Conservation (phyloP, 805 yeast species). For the Helenozyma rhizophorensis region DNA sequence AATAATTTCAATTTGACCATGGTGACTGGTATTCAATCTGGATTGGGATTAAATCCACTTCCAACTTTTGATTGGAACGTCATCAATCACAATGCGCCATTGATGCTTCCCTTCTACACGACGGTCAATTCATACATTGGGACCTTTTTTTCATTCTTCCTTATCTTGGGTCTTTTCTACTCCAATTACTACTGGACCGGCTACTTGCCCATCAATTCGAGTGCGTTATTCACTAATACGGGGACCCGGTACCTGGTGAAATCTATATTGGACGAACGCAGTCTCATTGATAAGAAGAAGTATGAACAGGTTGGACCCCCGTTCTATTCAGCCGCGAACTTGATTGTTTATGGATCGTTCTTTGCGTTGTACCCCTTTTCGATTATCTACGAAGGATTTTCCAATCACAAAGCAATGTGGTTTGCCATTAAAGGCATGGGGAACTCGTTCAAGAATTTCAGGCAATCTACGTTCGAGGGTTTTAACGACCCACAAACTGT, state of each 20-base stretch:
- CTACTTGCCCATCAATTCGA: constrained; percentile 17
- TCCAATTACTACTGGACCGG: constrained; percentile 22
- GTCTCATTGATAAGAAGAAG: constrained; percentile 14
- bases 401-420: constrained; percentile 1
- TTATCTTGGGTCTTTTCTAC: constrained; percentile 18
- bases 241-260: background rate
- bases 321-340: constrained; percentile 24
- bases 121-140: constrained; percentile 14
- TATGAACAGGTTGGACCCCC: constrained; percentile 24
- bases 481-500: constrained; percentile 24
- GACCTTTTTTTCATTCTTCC: constrained; percentile 12
- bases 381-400: constrained; percentile 7
- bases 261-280: background rate
- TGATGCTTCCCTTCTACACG: constrained; percentile 1
- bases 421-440: constrained; percentile 7
- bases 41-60: constrained; percentile 27
- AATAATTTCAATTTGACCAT: constrained; percentile 20
- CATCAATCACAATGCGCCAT: background rate
- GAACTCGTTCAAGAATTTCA: too few relatives aligned
- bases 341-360: constrained; percentile 23
- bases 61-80: background rate
- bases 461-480: too few relatives aligned
- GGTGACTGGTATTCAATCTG: constrained; percentile 22
- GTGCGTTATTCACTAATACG: constrained; percentile 1
- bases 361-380: constrained; percentile 25